These are phyloP conservation scores for Theobroma grandiflorum DNA, from an alignment of 441 rosid genomes.

Conservation along the genomic window DNA sequence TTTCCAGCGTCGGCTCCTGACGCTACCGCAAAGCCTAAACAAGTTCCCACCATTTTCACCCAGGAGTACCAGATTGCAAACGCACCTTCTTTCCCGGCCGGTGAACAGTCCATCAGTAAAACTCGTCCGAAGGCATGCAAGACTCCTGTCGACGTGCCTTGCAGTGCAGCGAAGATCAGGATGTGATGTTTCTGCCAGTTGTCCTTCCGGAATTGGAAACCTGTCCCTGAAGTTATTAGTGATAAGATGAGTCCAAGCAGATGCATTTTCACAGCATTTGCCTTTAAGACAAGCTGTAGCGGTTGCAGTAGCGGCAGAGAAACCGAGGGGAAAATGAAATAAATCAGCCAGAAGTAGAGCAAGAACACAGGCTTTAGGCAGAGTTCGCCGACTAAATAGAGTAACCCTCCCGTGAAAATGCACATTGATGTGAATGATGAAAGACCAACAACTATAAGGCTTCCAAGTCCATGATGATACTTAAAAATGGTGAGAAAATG, in stretches of 20 bases:
- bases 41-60: slow-evolving; percentile 48
- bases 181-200: slow-evolving; percentile 48
- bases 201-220: slow-evolving; percentile 45
- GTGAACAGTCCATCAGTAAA: slow-evolving; percentile 55
- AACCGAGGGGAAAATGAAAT: slow-evolving; percentile 55
- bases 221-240: slow-evolving; percentile 49
- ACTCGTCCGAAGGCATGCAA: slow-evolving; percentile 59
- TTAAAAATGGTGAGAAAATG: slow-evolving; percentile 48
- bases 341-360: slow-evolving; percentile 50
- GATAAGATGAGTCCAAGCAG: slow-evolving; percentile 54
- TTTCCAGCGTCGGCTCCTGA: slow-evolving; percentile 45
- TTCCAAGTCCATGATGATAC: slow-evolving; percentile 55
- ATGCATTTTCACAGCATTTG: slow-evolving; percentile 59
- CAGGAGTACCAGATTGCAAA: slow-evolving; percentile 60
- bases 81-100: slow-evolving; percentile 58
- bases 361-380: slow-evolving; percentile 49
- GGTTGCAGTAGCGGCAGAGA: slow-evolving; percentile 57
- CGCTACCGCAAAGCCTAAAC: slow-evolving; percentile 60
- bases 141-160: slow-evolving; percentile 54
- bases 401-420: slow-evolving; percentile 54
- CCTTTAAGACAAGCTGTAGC: slow-evolving; percentile 43
- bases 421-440: slow-evolving; percentile 63
- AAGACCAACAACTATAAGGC: slow-evolving; percentile 41
- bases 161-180: slow-evolving; percentile 52
- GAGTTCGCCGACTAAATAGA: slow-evolving; percentile 51